Evolutionary conservation across 768 basidiomycete genomes (phyloP).

Genomic region (Phlegmacium glaucopus): DNA sequence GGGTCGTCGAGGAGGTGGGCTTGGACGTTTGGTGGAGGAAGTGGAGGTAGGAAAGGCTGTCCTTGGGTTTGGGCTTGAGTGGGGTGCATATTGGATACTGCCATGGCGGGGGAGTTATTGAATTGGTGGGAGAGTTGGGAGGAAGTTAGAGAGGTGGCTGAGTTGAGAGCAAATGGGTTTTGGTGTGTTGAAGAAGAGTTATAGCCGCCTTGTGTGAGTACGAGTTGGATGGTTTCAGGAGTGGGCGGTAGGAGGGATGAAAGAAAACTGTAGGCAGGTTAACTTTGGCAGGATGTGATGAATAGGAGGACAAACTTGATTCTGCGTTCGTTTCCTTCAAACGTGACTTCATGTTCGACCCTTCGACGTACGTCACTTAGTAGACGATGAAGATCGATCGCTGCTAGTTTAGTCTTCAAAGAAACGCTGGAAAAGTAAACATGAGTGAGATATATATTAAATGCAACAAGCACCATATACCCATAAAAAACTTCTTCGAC

Average conservation of each 20-base stretch:
- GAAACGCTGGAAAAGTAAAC: slow-evolving; percentile 58
- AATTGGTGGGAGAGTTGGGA: slow-evolving; percentile 31
- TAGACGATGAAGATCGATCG: slow-evolving; percentile 64
- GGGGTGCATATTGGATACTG: slow-evolving; percentile 7
- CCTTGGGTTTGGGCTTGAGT: not conserved
- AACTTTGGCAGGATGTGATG: slow-evolving; percentile 28
- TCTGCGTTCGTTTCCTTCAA: slow-evolving; percentile 53
- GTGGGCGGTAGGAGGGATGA: slow-evolving; percentile 76
- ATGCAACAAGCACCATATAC: slow-evolving; percentile 40
- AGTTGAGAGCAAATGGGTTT: slow-evolving; percentile 2
- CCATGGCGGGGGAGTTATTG: slow-evolving; percentile 20
- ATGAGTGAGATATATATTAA: not conserved
- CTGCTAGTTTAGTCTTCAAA: slow-evolving; percentile 70
- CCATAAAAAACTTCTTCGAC: slow-evolving; percentile 84
- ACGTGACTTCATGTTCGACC: slow-evolving; percentile 70
- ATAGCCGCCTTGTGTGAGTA: slow-evolving; percentile 64
- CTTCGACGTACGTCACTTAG: slow-evolving; percentile 71
- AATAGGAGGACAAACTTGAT: slow-evolving; percentile 42
- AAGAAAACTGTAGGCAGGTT: slow-evolving; percentile 38
- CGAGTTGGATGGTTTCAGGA: slow-evolving; percentile 63
- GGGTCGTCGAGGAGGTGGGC: slow-evolving; percentile 29
- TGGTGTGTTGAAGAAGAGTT: slow-evolving; percentile 10
- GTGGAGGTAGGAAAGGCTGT: not conserved
- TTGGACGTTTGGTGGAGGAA: slow-evolving; percentile 6
- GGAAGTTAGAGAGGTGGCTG: slow-evolving; percentile 24